Conservation (phyloP, 2,329 filamentous ascomycete genomes). For the Aulographum hederae region DNA sequence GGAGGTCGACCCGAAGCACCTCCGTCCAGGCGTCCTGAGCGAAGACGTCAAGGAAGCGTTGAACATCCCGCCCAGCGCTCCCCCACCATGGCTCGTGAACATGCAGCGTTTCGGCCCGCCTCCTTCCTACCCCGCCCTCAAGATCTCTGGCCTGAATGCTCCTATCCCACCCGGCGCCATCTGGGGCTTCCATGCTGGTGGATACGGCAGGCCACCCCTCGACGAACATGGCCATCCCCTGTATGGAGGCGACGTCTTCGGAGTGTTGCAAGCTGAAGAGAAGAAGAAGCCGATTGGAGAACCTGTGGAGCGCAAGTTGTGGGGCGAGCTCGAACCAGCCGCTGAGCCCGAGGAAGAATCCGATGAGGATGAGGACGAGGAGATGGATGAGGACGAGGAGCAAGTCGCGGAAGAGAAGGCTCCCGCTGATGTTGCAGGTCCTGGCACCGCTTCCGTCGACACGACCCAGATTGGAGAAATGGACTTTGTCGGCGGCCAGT, state of each 20-base stretch:
- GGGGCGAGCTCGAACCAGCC: constrained; percentile 82
- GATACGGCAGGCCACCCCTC: constrained; percentile 88
- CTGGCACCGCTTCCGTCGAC: constrained; percentile 61
- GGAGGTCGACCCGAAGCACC: constrained; percentile 76
- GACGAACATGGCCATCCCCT: constrained; percentile 84
- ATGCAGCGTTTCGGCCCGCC: constrained; percentile 88
- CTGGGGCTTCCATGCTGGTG: constrained; percentile 92
- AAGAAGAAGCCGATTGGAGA: constrained; percentile 46
- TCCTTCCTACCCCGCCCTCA: constrained; percentile 86
- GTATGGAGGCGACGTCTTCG: constrained; percentile 90
- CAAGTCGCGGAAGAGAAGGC: constrained; percentile 51
- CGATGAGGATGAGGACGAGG: constrained; percentile 36
- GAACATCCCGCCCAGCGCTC: constrained; percentile 80
- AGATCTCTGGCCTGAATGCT: constrained; percentile 85
- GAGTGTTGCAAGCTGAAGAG: constrained; percentile 46
- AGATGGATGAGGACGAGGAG: constrained; percentile 43
- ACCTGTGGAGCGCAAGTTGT: constrained; percentile 69
- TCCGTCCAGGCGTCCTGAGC: constrained; percentile 76
- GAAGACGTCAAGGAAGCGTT: constrained; percentile 83
- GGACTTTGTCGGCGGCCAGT: constrained; percentile 66
- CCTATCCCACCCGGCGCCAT: constrained; percentile 73
- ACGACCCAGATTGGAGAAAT: constrained; percentile 62
- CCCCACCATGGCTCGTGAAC: constrained; percentile 93
- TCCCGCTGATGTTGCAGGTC: constrained; percentile 47
- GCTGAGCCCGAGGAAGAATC: constrained; percentile 58